Evolutionary conservation across 371 early-diverging fungal species (phyloP), one percentile per base, ranked within the genome.

Genomic region (Entomophthora muscae): DNA sequence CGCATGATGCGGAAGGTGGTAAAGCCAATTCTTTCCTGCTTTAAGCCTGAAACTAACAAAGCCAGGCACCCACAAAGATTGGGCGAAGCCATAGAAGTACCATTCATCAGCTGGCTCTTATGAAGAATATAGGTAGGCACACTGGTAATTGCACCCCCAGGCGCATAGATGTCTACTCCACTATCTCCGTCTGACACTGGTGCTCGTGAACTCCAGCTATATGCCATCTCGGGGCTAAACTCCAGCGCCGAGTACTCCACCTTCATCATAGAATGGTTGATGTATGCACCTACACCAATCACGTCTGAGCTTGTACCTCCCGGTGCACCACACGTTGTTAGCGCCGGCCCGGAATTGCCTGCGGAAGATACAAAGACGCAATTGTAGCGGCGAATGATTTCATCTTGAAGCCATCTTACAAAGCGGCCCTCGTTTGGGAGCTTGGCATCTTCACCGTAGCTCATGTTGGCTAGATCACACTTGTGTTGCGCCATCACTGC

Each of bases 381-480:
- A 32, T 88, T 86, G 55, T 82, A 75, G 70, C 87, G 84, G 64
- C 86, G 83, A 24, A 95, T 77, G 52, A 84, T 91, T 69, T 93
- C 88, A 54, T 88, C 80, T 17, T 83, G 79, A 31, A 95, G 71
- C 30, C 89, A 65, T 63, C 88, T 80, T 61, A 88, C 80, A 71
- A 89, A 91, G 64, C 86, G 83, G 30, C 95, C 95, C 26, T 70
- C 71, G 65, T 88, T 80, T 30, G 90, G 78, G 12, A 81, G 71
- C 33, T 82, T 71, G 5, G 82, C 70, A 1, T 88, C 81, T 78
- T 95, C 95, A 64, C 95, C 95, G 69, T 85, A 96, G 29, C 89
- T 89, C 83, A 97, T 91, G 74, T 97, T 97, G 60, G 92, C 95
- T n/a, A 95, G 75, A 66, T 95, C 93, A 12, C 80, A 78, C 68